Base-by-base conservation (phyloP, 257 asterid species). In the Nicotiana tomentosiformis region DNA sequence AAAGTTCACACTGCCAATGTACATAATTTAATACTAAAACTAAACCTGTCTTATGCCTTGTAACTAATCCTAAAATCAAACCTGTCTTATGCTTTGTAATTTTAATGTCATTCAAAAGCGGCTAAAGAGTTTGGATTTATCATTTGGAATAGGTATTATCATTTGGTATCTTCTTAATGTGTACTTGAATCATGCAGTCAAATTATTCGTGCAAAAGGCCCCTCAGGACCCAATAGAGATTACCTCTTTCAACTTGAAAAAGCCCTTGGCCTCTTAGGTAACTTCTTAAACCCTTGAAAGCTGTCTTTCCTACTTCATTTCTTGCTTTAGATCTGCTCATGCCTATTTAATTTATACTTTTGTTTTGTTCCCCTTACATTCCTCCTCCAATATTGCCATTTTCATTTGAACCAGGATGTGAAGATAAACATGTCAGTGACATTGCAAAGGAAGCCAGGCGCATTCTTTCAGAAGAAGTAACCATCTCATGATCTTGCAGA, bases 151-250 rank as follows among this genome's bases (percentile, higher is more conserved):
- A 20, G 10, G 20, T 33, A 72, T 72, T 20, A 23, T 15, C 4
- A 29, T 7, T 12, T 74, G 39, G 2, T 39, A 74, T 23, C 43
- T 74, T 49, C 67, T 49, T 49, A 14, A 74, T 46, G 79, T 49
- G n/a, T 49, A 74, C 39, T 51, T 33, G 29, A 39, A 56, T 82
- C 83, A 0, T 88, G 90, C 93, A 96, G 99, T 61, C 98, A 96
- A 91, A 96, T 96, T 66, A 91, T 88, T 68, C 87, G 55, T 70
- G 98, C 99, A 30, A 91, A 93, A 84, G 99, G 99, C 81, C 99
- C 99, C 83, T 96, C 99, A 29, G 99, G 99, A 84, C 98, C 95
- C 15, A 96, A 96, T 86, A 90, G 89, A 86, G 99, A 96, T 66
- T 94, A 96, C 88, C 98, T 96, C 87, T 96, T 94, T 87, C 95